These are phyloP conservation scores for Chalciporus sp. DNA, from an alignment of 1,284 basidiomycete species.

Conservation along the genomic window DNA sequence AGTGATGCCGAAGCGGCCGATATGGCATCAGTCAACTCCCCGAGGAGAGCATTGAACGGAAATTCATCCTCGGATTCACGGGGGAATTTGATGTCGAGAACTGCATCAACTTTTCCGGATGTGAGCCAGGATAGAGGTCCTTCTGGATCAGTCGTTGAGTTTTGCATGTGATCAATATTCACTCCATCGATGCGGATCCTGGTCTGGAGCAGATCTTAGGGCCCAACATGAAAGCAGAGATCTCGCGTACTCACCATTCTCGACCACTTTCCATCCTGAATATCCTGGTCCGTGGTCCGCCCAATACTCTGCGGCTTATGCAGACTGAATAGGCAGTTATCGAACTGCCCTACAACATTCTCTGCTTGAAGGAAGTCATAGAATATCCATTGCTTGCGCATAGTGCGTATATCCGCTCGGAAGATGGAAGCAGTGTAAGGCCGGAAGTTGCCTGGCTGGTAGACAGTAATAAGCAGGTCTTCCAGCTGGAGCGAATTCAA, in stretches of 20 bases:
- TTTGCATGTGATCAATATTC: constrained; percentile 95
- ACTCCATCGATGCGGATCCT: constrained; percentile 97
- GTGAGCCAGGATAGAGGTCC: constrained; percentile 97
- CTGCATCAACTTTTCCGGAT: constrained; percentile 94
- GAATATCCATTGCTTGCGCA: constrained; percentile 95
- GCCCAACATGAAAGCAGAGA: not conserved
- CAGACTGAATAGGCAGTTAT: constrained; percentile 96
- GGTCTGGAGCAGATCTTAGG: constrained; percentile 53
- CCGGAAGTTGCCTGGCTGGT: constrained; percentile 91
- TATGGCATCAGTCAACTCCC: constrained; percentile 89
- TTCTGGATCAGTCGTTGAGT: constrained; percentile 70
- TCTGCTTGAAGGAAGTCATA: constrained; percentile 93
- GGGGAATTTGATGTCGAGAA: constrained; percentile 97
- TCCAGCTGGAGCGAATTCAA: constrained; percentile 89
- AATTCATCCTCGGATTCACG: constrained; percentile 75
- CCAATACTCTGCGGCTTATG: constrained; percentile 98
- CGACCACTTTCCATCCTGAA: constrained; percentile 81
- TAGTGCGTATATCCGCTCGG: constrained; percentile 82
- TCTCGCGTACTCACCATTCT: constrained; percentile 72
- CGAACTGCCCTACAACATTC: constrained; percentile 95
- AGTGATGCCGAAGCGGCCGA: constrained; percentile 53
- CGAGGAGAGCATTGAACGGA: constrained; percentile 87
- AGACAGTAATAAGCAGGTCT: constrained; percentile 92
- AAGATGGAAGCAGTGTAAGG: constrained; percentile 97
- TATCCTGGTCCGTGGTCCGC: constrained; percentile 81